Evolutionary conservation across 108 stramenopile genomes (phyloP), one percentile per base, ranked within the genome.

Genomic region (Bacterosira constricta): DNA sequence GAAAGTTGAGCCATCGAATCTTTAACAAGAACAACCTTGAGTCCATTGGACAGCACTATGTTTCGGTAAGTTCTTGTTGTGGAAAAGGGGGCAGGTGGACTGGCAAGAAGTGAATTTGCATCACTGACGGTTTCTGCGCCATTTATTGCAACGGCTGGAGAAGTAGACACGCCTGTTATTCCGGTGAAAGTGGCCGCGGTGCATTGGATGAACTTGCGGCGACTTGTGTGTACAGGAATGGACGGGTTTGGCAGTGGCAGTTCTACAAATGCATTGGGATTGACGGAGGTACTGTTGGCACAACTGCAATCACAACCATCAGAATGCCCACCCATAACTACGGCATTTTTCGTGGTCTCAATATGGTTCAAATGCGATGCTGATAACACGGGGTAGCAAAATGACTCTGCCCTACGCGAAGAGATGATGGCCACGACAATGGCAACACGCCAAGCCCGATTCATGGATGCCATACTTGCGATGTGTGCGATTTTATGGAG

Each of bases 41-140:
- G 71, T 29, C 89, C 89, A 63, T 90, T 90, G 32, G 86, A 63
- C 12, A 92, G 66, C 10, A 58, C 73, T 12, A 92, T 49, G 15
- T 75, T 56, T 47, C 85, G 79, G 81, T 92, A 90, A 10, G 54
- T 59, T 44, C 91, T 71, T 3, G 71, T 59, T 20, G 85, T 70
- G 2, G 89, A 88, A 66, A 86, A 92, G n/a, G 91, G 91, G 21
- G 81, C 50, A 15, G 69, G 29, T n/a, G 61, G 53, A 4, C 38
- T 49, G 21, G 50, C 63, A 8, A 45, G 41, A 37, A 41, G 51
- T 21, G 41, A 58, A 47, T 35, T 18, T 32, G 17, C 26, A 7
- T 27, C 30, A n/a, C n/a, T n/a, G n/a, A n/a, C n/a, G n/a, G n/a
- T n/a, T n/a, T n/a, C n/a, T n/a, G n/a, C n/a, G n/a, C n/a, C n/a